Evolutionary conservation across 2,329 filamentous ascomycete genomes (phyloP).

Genomic region (Esteya vermicola): DNA sequence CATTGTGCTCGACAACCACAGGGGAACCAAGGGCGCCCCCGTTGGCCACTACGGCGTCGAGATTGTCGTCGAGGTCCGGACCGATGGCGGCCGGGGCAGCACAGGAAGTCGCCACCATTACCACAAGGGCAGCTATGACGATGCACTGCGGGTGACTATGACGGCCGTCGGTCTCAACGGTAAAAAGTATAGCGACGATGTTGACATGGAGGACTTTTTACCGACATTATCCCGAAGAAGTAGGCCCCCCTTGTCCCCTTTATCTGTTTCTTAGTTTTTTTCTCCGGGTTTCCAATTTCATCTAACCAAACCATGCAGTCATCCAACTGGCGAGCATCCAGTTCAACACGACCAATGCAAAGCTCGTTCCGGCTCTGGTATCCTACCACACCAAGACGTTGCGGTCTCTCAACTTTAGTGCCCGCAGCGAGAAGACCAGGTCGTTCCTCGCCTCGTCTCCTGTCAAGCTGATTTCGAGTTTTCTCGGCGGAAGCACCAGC

Average conservation of each 20-base stretch:
- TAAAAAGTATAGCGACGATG: conserved; percentile 57
- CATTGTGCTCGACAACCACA: conserved; percentile 58
- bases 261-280: neutral
- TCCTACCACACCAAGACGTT: conserved; percentile 68
- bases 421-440: conserved; percentile 48
- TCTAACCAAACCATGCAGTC: conserved; percentile 32
- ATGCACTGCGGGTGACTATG: conserved; percentile 29
- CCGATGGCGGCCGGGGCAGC: conserved; percentile 30
- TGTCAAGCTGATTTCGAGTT: conserved; percentile 75
- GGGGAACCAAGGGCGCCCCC: conserved; percentile 50
- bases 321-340: conserved; percentile 58
- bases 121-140: conserved; percentile 19
- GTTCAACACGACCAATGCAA: conserved; percentile 50
- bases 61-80: conserved; percentile 49
- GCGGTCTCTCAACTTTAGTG: conserved; percentile 49
- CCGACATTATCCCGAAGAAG: conserved; percentile 60
- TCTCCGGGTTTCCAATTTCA: too few relatives aligned
- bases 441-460: conserved; percentile 71
- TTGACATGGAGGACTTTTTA: conserved; percentile 59
- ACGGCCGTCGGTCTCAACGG: conserved; percentile 51
- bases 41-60: conserved; percentile 57
- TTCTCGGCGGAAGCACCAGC: conserved; percentile 48
- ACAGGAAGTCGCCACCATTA: conserved; percentile 21
- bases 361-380: conserved; percentile 53
- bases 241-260: conserved; percentile 24